Conservation (phyloP, 2,329 filamentous ascomycete genomes). For the Pestalotiopsis sp. region DNA sequence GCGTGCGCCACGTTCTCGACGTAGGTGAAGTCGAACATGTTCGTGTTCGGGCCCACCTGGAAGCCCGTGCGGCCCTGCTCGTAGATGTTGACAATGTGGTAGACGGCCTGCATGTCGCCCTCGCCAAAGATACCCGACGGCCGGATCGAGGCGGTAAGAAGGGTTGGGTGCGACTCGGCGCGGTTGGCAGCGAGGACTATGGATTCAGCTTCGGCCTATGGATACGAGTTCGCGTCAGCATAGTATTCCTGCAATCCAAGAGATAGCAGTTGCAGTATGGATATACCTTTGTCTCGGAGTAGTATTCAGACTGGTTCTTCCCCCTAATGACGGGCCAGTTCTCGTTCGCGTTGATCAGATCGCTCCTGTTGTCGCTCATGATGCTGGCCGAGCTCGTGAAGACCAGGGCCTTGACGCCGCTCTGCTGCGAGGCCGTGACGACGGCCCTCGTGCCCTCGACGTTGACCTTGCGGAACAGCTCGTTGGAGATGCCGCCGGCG, state of each 20-base stretch:
- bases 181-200: slow-evolving; percentile 78
- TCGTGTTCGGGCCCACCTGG: slow-evolving; percentile 72
- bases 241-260: not conserved
- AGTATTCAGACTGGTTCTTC: slow-evolving; percentile 73
- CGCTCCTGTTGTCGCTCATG: slow-evolving; percentile 75
- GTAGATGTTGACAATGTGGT: slow-evolving; percentile 72
- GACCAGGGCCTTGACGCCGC: slow-evolving; percentile 77
- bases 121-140: slow-evolving; percentile 91
- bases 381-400: slow-evolving; percentile 91
- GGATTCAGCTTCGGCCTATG: slow-evolving; percentile 73
- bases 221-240: not conserved
- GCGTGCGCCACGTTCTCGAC: slow-evolving; percentile 69
- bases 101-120: slow-evolving; percentile 76
- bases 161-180: slow-evolving; percentile 46
- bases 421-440: slow-evolving; percentile 69
- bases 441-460: slow-evolving; percentile 81
- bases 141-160: slow-evolving; percentile 80
- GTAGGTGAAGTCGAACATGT: slow-evolving; percentile 66
- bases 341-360: slow-evolving; percentile 85
- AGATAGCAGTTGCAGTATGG: not conserved
- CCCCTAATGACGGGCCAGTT: slow-evolving; percentile 75
- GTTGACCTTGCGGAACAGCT: slow-evolving; percentile 78
- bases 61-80: slow-evolving; percentile 68
- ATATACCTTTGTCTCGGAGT: slow-evolving; percentile 83
- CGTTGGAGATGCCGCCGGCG: slow-evolving; percentile 52